These are phyloP conservation scores for Scleroderma bovista DNA, from an alignment of 768 basidiomycete species.

Conservation along the genomic window DNA sequence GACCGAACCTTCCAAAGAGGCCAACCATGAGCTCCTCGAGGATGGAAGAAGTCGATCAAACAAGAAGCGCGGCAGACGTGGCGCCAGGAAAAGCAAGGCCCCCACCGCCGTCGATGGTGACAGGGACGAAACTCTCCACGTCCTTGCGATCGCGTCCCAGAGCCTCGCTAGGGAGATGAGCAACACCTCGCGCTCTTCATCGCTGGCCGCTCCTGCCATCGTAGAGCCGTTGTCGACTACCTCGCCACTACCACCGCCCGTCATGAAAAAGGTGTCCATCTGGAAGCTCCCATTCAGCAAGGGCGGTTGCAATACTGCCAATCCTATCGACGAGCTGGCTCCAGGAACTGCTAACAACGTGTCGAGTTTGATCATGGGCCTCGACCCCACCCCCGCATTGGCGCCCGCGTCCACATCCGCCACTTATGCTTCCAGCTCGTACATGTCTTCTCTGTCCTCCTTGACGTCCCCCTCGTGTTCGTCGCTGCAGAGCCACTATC, in stretches of 20 bases:
- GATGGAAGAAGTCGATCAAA: conserved; percentile 48
- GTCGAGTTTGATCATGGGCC: conserved; percentile 65
- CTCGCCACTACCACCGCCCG: conserved; percentile 28
- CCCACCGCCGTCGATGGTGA: conserved; percentile 15
- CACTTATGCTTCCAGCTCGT: not conserved
- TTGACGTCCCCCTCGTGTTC: not conserved
- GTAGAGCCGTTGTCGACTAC: conserved; percentile 14
- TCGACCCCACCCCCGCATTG: conserved; percentile 36
- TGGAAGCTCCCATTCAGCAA: conserved; percentile 46
- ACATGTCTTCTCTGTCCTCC: not conserved
- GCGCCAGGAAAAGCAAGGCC: conserved; percentile 71
- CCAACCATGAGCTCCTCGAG: conserved; percentile 29
- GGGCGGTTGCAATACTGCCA: conserved; percentile 49
- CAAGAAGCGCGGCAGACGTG: conserved; percentile 78
- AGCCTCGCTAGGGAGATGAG: conserved; percentile 81
- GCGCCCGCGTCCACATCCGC: not conserved
- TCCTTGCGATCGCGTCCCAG: conserved; percentile 77
- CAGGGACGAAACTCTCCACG: conserved; percentile 55
- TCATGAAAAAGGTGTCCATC: conserved; percentile 76
- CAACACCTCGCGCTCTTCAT: conserved; percentile 50
- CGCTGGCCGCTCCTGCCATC: conserved; percentile 25
- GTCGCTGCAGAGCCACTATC: not conserved
- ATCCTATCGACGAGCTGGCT: conserved; percentile 29
- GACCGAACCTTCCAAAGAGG: conserved; percentile 3
- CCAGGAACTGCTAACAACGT: conserved; percentile 77